A percentile compares a stretch with the other conserved stretches of the same genome.
These are phyloP conservation scores for Fusarium temperatum DNA, from an alignment of 2,329 filamentous ascomycete species.

Conservation along the genomic window DNA sequence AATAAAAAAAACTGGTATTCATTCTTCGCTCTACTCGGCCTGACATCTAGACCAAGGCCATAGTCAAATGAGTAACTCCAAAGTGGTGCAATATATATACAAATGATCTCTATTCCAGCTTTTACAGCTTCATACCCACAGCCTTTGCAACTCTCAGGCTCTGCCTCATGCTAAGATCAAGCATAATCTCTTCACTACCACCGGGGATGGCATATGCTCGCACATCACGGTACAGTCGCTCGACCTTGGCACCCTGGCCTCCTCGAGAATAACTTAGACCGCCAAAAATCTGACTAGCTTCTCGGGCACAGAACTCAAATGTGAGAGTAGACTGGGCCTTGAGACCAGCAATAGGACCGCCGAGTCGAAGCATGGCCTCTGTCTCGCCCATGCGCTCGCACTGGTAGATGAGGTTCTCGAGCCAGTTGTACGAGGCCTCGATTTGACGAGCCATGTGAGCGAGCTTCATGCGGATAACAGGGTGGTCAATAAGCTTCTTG, in stretches of 20 bases:
- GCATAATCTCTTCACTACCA: conserved; percentile 97
- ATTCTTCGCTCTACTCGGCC: conserved; percentile 21
- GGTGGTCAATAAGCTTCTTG: conserved; percentile 95
- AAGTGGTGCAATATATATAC: conserved; percentile 16
- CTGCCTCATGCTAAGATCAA: conserved; percentile 94
- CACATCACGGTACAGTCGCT: conserved; percentile 93
- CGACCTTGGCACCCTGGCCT: conserved; percentile 94
- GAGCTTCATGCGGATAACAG: conserved; percentile 96
- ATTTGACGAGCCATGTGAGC: conserved; percentile 99
- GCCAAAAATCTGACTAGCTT: conserved; percentile 97
- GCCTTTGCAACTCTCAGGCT: conserved; percentile 87
- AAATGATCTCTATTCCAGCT: not conserved
- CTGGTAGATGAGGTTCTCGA: conserved; percentile 95
- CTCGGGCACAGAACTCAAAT: conserved; percentile 96
- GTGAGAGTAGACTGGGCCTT: conserved; percentile 95
- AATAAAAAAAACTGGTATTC: not conserved
- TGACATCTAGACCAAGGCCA: not conserved
- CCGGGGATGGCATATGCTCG: conserved; percentile 96
- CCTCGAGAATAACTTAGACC: conserved; percentile 91
- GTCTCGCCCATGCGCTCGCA: conserved; percentile 92
- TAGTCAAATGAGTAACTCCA: conserved; percentile 19
- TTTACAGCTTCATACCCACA: conserved; percentile 93
- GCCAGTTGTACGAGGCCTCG: conserved; percentile 95
- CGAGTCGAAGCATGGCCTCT: conserved; percentile 94
- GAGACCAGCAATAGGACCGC: conserved; percentile 89